phyloP scores from a whole-genome alignment of 73 alveolate species.

The Paramecium tetraurelia region DNA sequence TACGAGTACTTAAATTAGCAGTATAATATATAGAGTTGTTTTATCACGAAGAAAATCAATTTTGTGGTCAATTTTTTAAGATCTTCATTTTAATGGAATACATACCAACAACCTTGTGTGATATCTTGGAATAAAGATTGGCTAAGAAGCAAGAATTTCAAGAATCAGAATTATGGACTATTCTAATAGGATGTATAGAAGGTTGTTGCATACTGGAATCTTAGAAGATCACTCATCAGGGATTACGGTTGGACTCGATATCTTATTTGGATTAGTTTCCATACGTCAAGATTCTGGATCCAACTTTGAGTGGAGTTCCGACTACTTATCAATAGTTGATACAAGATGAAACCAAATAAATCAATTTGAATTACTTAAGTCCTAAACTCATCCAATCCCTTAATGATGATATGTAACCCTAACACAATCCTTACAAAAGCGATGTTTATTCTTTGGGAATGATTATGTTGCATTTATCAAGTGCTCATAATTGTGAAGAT shows the following conservation, averaged over 20 bases:
- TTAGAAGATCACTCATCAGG: neutral
- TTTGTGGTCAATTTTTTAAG: slow-evolving; percentile 10
- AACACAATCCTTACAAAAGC: slow-evolving; percentile 38
- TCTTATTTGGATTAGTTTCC: neutral
- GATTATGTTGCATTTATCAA: slow-evolving; percentile 55
- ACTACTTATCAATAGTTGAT: neutral
- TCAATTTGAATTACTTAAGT: neutral
- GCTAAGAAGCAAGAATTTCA: neutral
- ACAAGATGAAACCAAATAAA: neutral
- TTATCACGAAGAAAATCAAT: slow-evolving; percentile 10
- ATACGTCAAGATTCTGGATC: neutral
- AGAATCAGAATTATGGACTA: slow-evolving; percentile 5
- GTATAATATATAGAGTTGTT: neutral
- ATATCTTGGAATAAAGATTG: neutral
- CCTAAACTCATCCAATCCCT: neutral
- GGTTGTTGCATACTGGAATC: slow-evolving; percentile 2
- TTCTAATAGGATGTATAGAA: neutral
- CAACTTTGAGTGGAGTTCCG: neutral
- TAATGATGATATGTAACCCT: neutral
- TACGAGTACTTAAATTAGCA: neutral
- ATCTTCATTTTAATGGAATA: slow-evolving; percentile 9
- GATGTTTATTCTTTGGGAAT: slow-evolving; percentile 58
- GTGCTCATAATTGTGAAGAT: slow-evolving; percentile 6
- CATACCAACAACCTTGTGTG: neutral
- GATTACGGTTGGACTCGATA: neutral